Conservation (phyloP, 2,329 filamentous ascomycete species). For the Trichoderma asperellum region DNA sequence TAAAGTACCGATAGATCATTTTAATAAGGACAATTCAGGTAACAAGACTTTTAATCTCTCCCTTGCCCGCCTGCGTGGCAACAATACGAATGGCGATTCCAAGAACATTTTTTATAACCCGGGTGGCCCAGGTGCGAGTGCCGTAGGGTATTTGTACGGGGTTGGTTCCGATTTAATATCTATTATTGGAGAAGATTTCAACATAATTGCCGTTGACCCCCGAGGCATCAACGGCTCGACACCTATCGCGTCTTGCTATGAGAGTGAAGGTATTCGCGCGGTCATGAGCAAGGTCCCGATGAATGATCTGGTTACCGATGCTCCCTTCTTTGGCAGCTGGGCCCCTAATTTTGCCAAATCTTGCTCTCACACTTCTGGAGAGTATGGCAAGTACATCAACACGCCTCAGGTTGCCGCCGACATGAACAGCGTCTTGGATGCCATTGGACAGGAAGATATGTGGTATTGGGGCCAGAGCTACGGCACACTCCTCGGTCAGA, state of each 20-base stretch:
- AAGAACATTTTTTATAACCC: conserved; percentile 52
- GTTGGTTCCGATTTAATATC: conserved; percentile 43
- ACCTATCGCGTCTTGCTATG: conserved; percentile 46
- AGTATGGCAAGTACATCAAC: conserved; percentile 51
- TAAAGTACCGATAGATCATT: conserved; percentile 53
- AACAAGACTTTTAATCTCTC: conserved; percentile 50
- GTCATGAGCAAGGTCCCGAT: not conserved
- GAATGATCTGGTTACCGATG: conserved; percentile 40
- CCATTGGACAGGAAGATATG: conserved; percentile 40
- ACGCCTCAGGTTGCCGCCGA: conserved; percentile 56
- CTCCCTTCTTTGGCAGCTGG: conserved; percentile 47
- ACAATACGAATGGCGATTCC: conserved; percentile 41
- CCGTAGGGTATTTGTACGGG: conserved; percentile 44
- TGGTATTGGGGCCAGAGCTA: conserved; percentile 51
- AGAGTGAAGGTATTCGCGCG: conserved; percentile 41
- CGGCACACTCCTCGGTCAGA: conserved; percentile 47
- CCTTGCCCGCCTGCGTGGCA: conserved; percentile 49
- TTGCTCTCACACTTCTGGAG: conserved; percentile 50
- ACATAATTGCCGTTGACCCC: conserved; percentile 53
- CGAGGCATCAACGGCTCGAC: conserved; percentile 46
- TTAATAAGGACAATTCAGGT: conserved; percentile 39
- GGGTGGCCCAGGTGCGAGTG: conserved; percentile 53
- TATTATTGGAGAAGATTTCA: conserved; percentile 48
- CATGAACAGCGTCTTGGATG: conserved; percentile 55
- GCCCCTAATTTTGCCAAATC: conserved; percentile 47